Evolutionary conservation across 805 yeast genomes (phyloP).

Genomic region (Yarrowia sp.): DNA sequence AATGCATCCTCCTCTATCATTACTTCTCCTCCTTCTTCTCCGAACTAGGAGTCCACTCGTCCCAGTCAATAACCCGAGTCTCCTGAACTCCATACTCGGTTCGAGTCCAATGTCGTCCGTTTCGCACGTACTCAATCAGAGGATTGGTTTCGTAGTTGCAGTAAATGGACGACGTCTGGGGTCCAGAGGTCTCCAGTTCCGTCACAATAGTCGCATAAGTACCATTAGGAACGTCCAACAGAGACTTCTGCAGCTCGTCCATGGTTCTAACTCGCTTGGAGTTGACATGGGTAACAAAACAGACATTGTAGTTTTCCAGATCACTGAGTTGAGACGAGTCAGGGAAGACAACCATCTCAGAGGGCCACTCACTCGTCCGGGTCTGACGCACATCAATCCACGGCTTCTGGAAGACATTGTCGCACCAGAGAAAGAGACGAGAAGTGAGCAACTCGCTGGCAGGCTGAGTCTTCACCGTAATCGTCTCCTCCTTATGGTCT

Average conservation of each 20-base stretch:
- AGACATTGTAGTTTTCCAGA: constrained; percentile 78
- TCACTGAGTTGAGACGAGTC: constrained; percentile 60
- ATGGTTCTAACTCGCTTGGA: constrained; percentile 66
- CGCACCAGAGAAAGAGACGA: constrained; percentile 72
- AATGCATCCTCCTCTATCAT: neutral
- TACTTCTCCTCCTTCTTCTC: neutral
- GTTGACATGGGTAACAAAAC: constrained; percentile 75
- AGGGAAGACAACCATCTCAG: constrained; percentile 61
- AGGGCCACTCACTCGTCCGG: constrained; percentile 66
- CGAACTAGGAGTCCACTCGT: neutral
- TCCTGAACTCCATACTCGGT: constrained; percentile 6
- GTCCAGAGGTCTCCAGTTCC: constrained; percentile 77
- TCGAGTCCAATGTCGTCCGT: constrained; percentile 29
- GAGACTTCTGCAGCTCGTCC: constrained; percentile 58
- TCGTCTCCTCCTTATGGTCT: constrained; percentile 55
- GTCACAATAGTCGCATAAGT: constrained; percentile 73
- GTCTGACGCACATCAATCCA: constrained; percentile 80
- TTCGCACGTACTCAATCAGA: constrained; percentile 45
- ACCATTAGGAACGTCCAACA: constrained; percentile 63
- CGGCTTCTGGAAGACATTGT: constrained; percentile 73
- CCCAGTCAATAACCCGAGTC: constrained; percentile 16
- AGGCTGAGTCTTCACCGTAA: constrained; percentile 59
- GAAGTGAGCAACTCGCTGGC: constrained; percentile 55
- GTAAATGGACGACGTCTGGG: constrained; percentile 74
- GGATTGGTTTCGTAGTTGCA: constrained; percentile 81